A percentile compares a stretch with the other conserved stretches of the same genome.
Evolutionary conservation across 805 yeast genomes (phyloP).

Genomic region (Sungouiella blattae): DNA sequence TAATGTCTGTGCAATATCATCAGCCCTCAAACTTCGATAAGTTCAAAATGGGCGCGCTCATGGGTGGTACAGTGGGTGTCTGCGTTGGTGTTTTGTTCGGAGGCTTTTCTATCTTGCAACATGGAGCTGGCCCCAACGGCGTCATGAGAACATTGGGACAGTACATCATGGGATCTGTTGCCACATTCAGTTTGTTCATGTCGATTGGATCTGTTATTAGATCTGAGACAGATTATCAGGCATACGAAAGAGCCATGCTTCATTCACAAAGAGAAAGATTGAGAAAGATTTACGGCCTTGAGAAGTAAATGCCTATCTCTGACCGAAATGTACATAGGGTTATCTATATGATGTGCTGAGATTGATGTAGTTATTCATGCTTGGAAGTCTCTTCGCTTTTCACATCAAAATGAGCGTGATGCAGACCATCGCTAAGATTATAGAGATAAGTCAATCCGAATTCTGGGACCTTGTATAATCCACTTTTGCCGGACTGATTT

Average conservation of each 20-base stretch:
- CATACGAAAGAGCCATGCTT: constrained; percentile 16
- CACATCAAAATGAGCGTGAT: background rate
- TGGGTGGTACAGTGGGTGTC: constrained; percentile 92
- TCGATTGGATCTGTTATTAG: constrained; percentile 90
- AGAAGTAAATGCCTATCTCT: constrained; percentile 1
- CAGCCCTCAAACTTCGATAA: constrained; percentile 90
- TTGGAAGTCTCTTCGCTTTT: constrained; percentile 1
- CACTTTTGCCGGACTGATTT: constrained; percentile 25
- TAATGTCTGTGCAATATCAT: constrained; percentile 22
- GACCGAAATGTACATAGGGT: constrained; percentile 5
- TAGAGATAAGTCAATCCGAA: constrained; percentile 70
- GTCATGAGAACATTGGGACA: constrained; percentile 95
- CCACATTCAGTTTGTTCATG: constrained; percentile 95
- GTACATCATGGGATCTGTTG: constrained; percentile 94
- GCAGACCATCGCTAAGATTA: constrained; percentile 22
- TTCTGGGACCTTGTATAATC: constrained; percentile 59
- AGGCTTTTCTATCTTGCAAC: constrained; percentile 82
- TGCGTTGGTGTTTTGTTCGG: constrained; percentile 95
- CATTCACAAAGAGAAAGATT: constrained; percentile 14
- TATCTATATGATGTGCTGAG: background rate
- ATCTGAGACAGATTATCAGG: constrained; percentile 50
- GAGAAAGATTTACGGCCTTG: constrained; percentile 16
- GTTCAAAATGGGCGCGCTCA: constrained; percentile 96
- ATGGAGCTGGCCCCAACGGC: constrained; percentile 98
- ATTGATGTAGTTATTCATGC: background rate